These are phyloP conservation scores for Xerocomellus amylosporus DNA, from an alignment of 768 basidiomycete genomes.

Conservation along the genomic window DNA sequence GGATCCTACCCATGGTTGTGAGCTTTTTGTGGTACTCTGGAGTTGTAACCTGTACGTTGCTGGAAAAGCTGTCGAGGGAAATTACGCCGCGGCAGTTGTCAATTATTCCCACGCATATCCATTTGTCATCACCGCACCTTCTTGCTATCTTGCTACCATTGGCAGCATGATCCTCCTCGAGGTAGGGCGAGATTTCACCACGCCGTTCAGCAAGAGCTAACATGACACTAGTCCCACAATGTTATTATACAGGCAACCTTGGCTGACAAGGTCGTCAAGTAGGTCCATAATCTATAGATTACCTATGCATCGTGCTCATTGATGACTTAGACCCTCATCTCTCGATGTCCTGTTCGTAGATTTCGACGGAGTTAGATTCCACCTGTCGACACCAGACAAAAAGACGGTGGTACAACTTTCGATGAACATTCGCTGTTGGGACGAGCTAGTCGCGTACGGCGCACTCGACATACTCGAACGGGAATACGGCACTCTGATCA, in stretches of 20 bases:
- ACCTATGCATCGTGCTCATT: slow-evolving; percentile 5
- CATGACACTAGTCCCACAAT: slow-evolving; percentile 68
- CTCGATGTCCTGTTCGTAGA: slow-evolving; percentile 97
- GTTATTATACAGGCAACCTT: slow-evolving; percentile 91
- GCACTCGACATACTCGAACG: slow-evolving; percentile 73
- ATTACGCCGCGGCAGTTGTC: slow-evolving; percentile 16
- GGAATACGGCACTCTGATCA: slow-evolving; percentile 78
- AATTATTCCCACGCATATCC: slow-evolving; percentile 29
- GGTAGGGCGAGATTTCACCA: slow-evolving; percentile 38
- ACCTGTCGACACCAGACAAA: slow-evolving; percentile 81
- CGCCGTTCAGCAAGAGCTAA: slow-evolving; percentile 3
- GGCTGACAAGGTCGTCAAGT: slow-evolving; percentile 85
- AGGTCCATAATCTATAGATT: slow-evolving; percentile 22
- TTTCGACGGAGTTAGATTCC: slow-evolving; percentile 95
- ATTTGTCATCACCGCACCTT: slow-evolving; percentile 1
- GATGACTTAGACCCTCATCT: slow-evolving; percentile 68
- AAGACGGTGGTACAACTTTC: slow-evolving; percentile 83
- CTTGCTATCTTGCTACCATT: neutral
- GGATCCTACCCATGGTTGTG: slow-evolving; percentile 28
- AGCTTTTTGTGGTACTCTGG: slow-evolving; percentile 16
- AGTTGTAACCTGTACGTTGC: no score
- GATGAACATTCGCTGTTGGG: slow-evolving; percentile 98
- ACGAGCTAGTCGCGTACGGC: slow-evolving; percentile 85
- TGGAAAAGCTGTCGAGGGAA: slow-evolving; percentile 27
- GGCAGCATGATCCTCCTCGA: slow-evolving; percentile 79